phyloP scores from a whole-genome alignment of 2,329 filamentous ascomycete species.

The Trichophyton benhamiae region DNA sequence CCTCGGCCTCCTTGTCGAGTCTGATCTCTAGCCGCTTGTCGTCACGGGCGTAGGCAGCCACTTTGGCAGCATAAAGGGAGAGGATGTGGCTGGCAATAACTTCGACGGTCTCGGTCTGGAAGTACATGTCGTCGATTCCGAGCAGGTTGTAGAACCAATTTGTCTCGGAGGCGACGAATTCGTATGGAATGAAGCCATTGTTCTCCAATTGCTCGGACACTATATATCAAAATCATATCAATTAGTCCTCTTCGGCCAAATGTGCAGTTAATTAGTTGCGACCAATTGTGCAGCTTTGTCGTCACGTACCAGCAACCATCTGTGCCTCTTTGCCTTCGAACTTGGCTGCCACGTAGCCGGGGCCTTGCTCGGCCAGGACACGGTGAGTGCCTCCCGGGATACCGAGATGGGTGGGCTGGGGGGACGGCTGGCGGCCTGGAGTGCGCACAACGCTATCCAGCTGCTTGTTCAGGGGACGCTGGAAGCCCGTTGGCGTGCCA shows the following conservation, averaged over 20 bases:
- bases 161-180: slow-evolving; percentile 74
- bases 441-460: slow-evolving; percentile 43
- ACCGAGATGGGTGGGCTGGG: slow-evolving; percentile 75
- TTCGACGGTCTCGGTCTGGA: slow-evolving; percentile 73
- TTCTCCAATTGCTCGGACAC: slow-evolving; percentile 70
- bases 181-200: slow-evolving; percentile 72
- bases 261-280: no score
- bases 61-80: slow-evolving; percentile 91
- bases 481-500: slow-evolving; percentile 32
- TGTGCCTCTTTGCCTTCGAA: slow-evolving; percentile 89
- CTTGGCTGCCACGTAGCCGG: slow-evolving; percentile 87
- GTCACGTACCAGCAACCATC: slow-evolving; percentile 59
- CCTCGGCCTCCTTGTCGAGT: slow-evolving; percentile 83
- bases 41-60: slow-evolving; percentile 82
- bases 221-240: no score
- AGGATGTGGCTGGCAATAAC: slow-evolving; percentile 90
- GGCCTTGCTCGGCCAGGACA: slow-evolving; percentile 72
- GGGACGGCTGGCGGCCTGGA: slow-evolving; percentile 59
- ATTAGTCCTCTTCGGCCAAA: no score
- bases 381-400: slow-evolving; percentile 54
- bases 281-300: background rate
- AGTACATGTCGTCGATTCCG: slow-evolving; percentile 97
- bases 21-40: slow-evolving; percentile 92
- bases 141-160: slow-evolving; percentile 97
- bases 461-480: slow-evolving; percentile 43